phyloP scores from a whole-genome alignment of 306 rosid species.

The Pachyrhizus erosus region DNA sequence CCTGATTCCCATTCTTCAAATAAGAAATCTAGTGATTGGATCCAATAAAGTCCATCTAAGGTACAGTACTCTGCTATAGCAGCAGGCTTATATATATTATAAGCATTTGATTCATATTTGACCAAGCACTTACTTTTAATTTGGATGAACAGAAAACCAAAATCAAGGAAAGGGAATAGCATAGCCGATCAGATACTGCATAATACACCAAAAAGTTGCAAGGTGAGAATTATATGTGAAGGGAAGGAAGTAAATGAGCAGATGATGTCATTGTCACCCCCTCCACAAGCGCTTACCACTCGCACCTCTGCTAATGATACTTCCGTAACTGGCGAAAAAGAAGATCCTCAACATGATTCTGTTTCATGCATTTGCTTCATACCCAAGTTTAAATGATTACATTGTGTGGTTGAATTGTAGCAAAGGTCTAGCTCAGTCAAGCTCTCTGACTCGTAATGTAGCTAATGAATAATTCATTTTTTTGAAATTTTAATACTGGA shows the following conservation, averaged over 20 bases:
- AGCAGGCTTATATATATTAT: neutral
- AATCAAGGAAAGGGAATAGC: slow-evolving; percentile 67
- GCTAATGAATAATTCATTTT: neutral
- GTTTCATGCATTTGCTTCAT: slow-evolving; percentile 72
- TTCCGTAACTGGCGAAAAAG: slow-evolving; percentile 36
- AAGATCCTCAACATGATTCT: slow-evolving; percentile 41
- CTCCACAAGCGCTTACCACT: neutral
- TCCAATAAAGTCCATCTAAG: slow-evolving; percentile 52
- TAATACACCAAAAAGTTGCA: slow-evolving; percentile 63
- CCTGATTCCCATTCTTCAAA: slow-evolving; percentile 66
- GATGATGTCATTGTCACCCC: neutral
- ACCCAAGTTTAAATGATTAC: slow-evolving; percentile 39
- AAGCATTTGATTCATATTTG: neutral
- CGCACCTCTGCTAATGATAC: slow-evolving; percentile 6
- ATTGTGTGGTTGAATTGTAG: neutral
- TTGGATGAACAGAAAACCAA: slow-evolving; percentile 62
- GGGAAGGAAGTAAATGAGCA: slow-evolving; percentile 58
- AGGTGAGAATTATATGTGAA: slow-evolving; percentile 71
- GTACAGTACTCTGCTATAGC: slow-evolving; percentile 36
- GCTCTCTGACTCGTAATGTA: neutral
- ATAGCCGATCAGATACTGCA: slow-evolving; percentile 62
- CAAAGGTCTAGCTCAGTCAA: neutral
- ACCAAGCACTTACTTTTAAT: neutral
- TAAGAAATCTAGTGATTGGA: slow-evolving; percentile 68
- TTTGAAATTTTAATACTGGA: neutral